phyloP scores from a whole-genome alignment of 352 stramenopile species.

The Pythium plurisporium region DNA sequence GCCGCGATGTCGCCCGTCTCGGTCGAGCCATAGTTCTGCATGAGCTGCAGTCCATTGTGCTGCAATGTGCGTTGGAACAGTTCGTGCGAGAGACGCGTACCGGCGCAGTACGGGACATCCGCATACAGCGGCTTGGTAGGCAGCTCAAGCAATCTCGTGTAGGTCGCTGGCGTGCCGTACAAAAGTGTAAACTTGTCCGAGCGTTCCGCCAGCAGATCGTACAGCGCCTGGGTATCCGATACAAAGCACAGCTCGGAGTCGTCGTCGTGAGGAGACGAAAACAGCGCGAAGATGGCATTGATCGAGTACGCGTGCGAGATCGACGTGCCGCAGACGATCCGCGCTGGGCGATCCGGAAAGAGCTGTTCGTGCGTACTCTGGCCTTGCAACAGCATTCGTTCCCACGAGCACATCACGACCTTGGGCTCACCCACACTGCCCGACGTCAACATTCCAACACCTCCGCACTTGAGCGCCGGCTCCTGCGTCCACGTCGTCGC shows the following conservation, averaged over 20 bases:
- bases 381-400: conserved; percentile 71
- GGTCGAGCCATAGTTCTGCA: conserved; percentile 87
- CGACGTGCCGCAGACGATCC: conserved; percentile 71
- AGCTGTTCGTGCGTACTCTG: conserved; percentile 70
- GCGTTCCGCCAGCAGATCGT: conserved; percentile 39
- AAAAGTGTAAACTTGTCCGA: conserved; percentile 45
- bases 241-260: conserved; percentile 71
- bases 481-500: conserved; percentile 33
- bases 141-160: conserved; percentile 57
- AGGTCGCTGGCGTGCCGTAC: conserved; percentile 79
- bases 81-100: conserved; percentile 44
- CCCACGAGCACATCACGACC: conserved; percentile 72
- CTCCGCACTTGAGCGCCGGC: conserved; percentile 25
- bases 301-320: conserved; percentile 86
- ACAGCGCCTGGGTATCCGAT: conserved; percentile 41
- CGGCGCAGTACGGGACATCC: conserved; percentile 73
- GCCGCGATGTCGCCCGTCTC: conserved; percentile 79
- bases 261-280: conserved; percentile 56
- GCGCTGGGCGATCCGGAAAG: conserved; percentile 54
- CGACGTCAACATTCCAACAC: conserved; percentile 80
- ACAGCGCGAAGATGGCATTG: conserved; percentile 79
- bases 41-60: conserved; percentile 59
- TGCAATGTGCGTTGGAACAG: conserved; percentile 50
- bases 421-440: conserved; percentile 76
- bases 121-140: conserved; percentile 45